phyloP scores from a whole-genome alignment of 306 rosid genomes.

The Comarum palustre region DNA sequence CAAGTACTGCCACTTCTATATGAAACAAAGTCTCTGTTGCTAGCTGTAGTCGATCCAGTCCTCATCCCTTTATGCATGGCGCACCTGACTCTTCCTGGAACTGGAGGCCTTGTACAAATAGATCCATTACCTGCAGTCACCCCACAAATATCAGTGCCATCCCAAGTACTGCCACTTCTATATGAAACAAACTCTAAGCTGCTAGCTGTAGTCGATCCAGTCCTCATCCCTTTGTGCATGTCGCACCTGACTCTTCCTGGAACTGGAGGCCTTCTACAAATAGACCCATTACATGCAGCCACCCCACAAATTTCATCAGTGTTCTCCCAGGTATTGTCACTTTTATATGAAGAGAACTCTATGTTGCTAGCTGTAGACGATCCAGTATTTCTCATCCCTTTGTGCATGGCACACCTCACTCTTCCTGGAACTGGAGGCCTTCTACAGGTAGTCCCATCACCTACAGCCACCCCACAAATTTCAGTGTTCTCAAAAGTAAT shows the following conservation, averaged over 20 bases:
- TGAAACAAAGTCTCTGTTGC: constrained; percentile 17
- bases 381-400: constrained; percentile 55
- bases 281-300: constrained; percentile 39
- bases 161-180: constrained; percentile 19
- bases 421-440: constrained; percentile 59
- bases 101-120: constrained; percentile 60
- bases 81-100: constrained; percentile 68
- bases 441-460: constrained; percentile 52
- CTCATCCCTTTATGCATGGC: constrained; percentile 73
- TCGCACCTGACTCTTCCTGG: constrained; percentile 67
- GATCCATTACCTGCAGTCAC: constrained; percentile 45
- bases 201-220: constrained; percentile 13
- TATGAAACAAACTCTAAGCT: constrained; percentile 23
- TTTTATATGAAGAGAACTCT: background rate
- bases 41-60: constrained; percentile 22
- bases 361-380: background rate
- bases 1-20: constrained; percentile 21
- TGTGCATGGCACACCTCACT: constrained; percentile 72
- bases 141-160: constrained; percentile 51
- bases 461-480: constrained; percentile 55
- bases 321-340: constrained; percentile 24
- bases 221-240: constrained; percentile 73
- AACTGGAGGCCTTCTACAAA: constrained; percentile 59
- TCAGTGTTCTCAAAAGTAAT: constrained; percentile 28
- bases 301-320: constrained; percentile 49